Percentiles rank a stretch among this genome's conserved stretches.
Conservation (phyloP, 2,329 filamentous ascomycete species). For the Epichloe elymi region DNA sequence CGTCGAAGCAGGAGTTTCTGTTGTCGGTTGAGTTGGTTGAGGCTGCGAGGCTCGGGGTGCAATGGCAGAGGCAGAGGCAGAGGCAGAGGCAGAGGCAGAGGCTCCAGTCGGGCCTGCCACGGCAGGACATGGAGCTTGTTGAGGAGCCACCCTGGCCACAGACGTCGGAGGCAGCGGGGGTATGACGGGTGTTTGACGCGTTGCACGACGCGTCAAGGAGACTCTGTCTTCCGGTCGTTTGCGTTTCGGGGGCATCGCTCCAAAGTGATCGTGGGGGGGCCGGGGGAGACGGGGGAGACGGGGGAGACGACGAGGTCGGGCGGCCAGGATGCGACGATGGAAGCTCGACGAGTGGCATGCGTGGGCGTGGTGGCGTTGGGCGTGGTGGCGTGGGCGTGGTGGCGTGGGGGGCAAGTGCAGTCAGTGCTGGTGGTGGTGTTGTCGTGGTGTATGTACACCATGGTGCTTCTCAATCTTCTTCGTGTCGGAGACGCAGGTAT, state of each 20-base stretch:
- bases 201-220: conserved; percentile 22
- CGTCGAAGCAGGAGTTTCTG: neutral
- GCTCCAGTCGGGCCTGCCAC: neutral
- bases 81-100: neutral
- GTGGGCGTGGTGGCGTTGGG: no score
- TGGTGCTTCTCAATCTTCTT: no score
- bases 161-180: conserved; percentile 15
- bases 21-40: neutral
- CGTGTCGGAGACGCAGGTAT: no score
- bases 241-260: conserved; percentile 25
- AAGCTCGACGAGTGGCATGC: neutral
- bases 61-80: neutral
- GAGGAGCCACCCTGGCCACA: conserved; percentile 4
- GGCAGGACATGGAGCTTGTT: neutral
- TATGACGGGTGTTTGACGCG: conserved; percentile 25
- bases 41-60: neutral
- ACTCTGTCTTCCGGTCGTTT: conserved; percentile 19
- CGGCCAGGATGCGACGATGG: neutral
- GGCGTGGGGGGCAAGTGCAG: no score
- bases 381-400: no score
- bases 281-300: neutral
- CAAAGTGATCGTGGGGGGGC: neutral
- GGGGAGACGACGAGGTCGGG: neutral
- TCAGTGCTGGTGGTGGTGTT: no score
- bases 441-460: no score